These are phyloP conservation scores for Myrica gale DNA, from an alignment of 306 rosid species.

Conservation along the genomic window DNA sequence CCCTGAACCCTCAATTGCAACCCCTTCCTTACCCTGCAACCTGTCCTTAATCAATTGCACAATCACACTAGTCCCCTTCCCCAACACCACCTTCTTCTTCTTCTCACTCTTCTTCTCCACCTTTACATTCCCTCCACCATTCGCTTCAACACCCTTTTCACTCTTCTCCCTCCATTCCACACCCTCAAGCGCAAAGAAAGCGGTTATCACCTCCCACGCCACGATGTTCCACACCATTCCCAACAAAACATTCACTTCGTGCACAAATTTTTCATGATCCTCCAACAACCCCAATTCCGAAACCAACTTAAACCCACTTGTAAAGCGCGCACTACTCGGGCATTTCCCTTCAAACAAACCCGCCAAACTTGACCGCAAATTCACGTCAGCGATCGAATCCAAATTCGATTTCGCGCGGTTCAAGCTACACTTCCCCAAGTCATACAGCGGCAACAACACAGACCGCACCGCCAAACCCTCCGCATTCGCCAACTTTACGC, in stretches of 20 bases:
- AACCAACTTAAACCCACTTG: slow-evolving; percentile 35
- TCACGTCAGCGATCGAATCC: slow-evolving; percentile 28
- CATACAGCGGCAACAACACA: slow-evolving; percentile 39
- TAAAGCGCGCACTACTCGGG: slow-evolving; percentile 45
- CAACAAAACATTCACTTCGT: slow-evolving; percentile 46
- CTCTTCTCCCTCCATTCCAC: slow-evolving; percentile 49
- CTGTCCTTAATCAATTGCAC: slow-evolving; percentile 68
- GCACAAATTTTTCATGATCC: slow-evolving; percentile 51
- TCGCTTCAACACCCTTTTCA: slow-evolving; percentile 32
- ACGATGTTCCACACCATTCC: slow-evolving; percentile 66
- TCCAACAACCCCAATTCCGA: slow-evolving; percentile 43
- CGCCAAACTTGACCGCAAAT: slow-evolving; percentile 32
- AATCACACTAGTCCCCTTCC: slow-evolving; percentile 67
- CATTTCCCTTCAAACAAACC: slow-evolving; percentile 49
- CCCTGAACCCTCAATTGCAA: slow-evolving; percentile 33
- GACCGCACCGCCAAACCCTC: slow-evolving; percentile 39
- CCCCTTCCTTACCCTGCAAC: slow-evolving; percentile 38
- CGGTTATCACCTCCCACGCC: slow-evolving; percentile 65
- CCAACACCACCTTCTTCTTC: slow-evolving; percentile 79
- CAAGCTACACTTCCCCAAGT: slow-evolving; percentile 59
- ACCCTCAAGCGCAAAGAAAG: slow-evolving; percentile 50
- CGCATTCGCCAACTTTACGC: slow-evolving; percentile 24
- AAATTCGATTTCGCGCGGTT: slow-evolving; percentile 42
- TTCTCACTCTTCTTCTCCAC: slow-evolving; percentile 55
- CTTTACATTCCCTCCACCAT: slow-evolving; percentile 42